These are phyloP conservation scores for Chrysoporthe cubensis DNA, from an alignment of 2,329 filamentous ascomycete genomes.

Conservation along the genomic window DNA sequence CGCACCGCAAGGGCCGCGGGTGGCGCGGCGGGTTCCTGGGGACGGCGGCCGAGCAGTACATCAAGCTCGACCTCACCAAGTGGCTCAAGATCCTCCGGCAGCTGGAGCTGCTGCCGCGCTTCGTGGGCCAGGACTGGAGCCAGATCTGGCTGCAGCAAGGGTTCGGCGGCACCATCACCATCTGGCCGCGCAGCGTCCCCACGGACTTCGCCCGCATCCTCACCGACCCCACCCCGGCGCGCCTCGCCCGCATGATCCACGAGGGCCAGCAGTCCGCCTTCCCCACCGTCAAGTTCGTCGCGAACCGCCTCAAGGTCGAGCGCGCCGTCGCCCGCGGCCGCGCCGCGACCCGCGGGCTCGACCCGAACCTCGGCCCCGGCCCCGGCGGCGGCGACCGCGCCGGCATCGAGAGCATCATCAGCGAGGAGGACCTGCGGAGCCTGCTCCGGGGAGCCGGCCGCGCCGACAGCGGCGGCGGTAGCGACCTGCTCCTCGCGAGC, in stretches of 20 bases:
- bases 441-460: conserved; percentile 36
- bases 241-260: conserved; percentile 86
- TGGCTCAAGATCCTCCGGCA: conserved; percentile 96
- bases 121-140: conserved; percentile 93
- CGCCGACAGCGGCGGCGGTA: background rate
- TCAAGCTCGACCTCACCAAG: conserved; percentile 96
- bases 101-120: conserved; percentile 86
- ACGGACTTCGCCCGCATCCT: conserved; percentile 88
- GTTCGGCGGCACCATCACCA: conserved; percentile 92
- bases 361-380: conserved; percentile 21
- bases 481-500: conserved; percentile 3
- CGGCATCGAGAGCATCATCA: conserved; percentile 63
- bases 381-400: conserved; percentile 40
- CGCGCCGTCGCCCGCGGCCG: conserved; percentile 64
- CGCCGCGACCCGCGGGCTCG: conserved; percentile 53
- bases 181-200: conserved; percentile 83
- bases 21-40: conserved; percentile 97
- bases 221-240: conserved; percentile 74
- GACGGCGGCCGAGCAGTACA: conserved; percentile 87
- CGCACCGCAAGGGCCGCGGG: conserved; percentile 87
- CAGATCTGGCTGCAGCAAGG: conserved; percentile 89
- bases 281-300: conserved; percentile 88
- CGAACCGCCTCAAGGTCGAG: conserved; percentile 85
- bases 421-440: conserved; percentile 58
- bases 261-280: conserved; percentile 88